phyloP scores from a whole-genome alignment of 495 filamentous ascomycete genomes.

The Penicillium crystallinum region DNA sequence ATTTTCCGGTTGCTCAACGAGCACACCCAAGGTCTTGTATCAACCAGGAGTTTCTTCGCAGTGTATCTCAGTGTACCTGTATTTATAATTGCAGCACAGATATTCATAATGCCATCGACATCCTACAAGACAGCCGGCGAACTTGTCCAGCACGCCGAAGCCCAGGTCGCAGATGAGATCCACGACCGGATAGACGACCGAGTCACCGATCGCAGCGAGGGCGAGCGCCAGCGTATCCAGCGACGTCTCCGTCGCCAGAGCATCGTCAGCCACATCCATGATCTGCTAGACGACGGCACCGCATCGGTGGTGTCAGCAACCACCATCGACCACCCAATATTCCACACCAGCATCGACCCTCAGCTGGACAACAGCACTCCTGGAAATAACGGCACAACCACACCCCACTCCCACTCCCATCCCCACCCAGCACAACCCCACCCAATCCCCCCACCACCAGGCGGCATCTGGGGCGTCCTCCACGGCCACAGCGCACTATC shows the following conservation, averaged over 20 bases:
- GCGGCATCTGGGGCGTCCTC: constrained; percentile 85
- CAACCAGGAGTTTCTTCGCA: constrained; percentile 68
- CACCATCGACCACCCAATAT: constrained; percentile 12
- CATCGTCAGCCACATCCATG: constrained; percentile 67
- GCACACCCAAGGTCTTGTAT: constrained; percentile 53
- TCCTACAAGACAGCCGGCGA: constrained; percentile 91
- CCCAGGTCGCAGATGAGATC: constrained; percentile 36
- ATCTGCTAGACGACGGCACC: constrained; percentile 55
- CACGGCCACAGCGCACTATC: constrained; percentile 65
- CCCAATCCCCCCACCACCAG: constrained; percentile 30
- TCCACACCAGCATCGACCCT: constrained; percentile 1
- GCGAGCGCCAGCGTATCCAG: constrained; percentile 56
- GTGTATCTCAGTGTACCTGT: constrained; percentile 68
- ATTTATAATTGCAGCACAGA: constrained; percentile 62
- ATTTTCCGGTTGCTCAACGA: constrained; percentile 76
- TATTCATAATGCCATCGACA: constrained; percentile 68
- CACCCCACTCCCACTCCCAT: constrained; percentile 3
- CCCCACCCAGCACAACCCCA: constrained; percentile 9
- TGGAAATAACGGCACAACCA: neutral
- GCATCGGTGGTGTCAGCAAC: neutral
- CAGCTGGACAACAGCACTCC: constrained; percentile 5
- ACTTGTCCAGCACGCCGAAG: constrained; percentile 67
- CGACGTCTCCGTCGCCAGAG: constrained; percentile 60
- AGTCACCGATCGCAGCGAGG: constrained; percentile 41
- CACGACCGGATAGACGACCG: constrained; percentile 58